These are phyloP conservation scores for Glonium stellatum DNA, from an alignment of 495 filamentous ascomycete genomes.

Conservation along the genomic window DNA sequence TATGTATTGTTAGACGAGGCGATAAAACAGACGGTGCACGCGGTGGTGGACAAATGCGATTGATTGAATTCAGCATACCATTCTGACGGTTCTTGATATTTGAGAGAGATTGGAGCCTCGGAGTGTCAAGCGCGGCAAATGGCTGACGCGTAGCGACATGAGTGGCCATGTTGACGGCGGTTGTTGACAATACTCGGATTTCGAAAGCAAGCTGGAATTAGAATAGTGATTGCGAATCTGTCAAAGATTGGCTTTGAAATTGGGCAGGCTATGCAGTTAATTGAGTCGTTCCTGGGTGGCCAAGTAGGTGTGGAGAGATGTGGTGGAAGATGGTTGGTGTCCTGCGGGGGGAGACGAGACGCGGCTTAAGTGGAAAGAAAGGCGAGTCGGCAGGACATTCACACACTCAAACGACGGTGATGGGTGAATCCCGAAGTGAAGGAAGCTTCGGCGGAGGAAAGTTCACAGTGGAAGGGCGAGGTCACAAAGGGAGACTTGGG, in stretches of 20 bases:
- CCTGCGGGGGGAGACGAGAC: background rate
- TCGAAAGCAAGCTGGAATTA: background rate
- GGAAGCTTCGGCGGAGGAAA: background rate
- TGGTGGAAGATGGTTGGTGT: background rate
- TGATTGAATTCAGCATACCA: constrained; percentile 38
- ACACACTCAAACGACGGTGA: background rate
- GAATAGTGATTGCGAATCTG: constrained; percentile 2
- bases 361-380: background rate
- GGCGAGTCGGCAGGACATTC: background rate
- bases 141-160: constrained; percentile 34
- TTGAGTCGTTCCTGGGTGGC: background rate
- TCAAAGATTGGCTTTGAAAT: constrained; percentile 4
- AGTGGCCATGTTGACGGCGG: constrained; percentile 27
- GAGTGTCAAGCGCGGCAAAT: constrained; percentile 36
- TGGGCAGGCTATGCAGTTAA: background rate
- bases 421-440: constrained; percentile 4
- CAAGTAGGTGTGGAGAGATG: background rate
- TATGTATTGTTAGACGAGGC: background rate
- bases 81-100: constrained; percentile 52
- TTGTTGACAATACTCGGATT: background rate
- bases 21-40: constrained; percentile 10
- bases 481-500: constrained; percentile 14
- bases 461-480: background rate
- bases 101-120: constrained; percentile 42
- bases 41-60: background rate